Conservation (phyloP, 2,329 filamentous ascomycete genomes). For the Cytospora leucostoma region DNA sequence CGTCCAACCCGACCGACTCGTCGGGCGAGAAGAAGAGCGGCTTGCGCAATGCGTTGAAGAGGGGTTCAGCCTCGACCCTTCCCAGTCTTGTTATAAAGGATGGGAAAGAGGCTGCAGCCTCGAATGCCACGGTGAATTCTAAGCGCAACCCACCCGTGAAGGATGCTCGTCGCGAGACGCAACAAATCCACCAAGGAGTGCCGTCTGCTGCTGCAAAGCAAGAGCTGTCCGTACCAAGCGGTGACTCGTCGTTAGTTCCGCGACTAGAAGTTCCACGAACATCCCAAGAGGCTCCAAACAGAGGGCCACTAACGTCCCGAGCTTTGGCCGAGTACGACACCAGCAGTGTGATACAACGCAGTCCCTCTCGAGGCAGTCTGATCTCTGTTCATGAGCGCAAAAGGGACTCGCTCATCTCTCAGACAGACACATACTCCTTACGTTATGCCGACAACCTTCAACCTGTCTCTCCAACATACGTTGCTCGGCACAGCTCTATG, state of each 20-base stretch:
- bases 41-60: slow-evolving; percentile 55
- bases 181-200: slow-evolving; percentile 27
- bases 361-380: slow-evolving; percentile 50
- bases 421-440: slow-evolving; percentile 55
- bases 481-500: slow-evolving; percentile 35
- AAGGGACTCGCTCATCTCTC: slow-evolving; percentile 56
- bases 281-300: slow-evolving; percentile 38
- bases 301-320: slow-evolving; percentile 42
- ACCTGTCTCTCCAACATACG: slow-evolving; percentile 46
- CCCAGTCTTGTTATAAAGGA: slow-evolving; percentile 50
- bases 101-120: slow-evolving; percentile 32
- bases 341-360: slow-evolving; percentile 37
- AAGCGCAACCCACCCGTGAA: slow-evolving; percentile 16
- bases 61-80: slow-evolving; percentile 48
- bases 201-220: slow-evolving; percentile 29
- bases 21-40: slow-evolving; percentile 47
- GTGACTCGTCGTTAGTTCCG: slow-evolving; percentile 37
- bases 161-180: slow-evolving; percentile 15
- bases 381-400: slow-evolving; percentile 53
- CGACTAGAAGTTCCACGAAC: slow-evolving; percentile 39
- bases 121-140: slow-evolving; percentile 26
- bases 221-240: slow-evolving; percentile 36
- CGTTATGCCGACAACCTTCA: slow-evolving; percentile 41
- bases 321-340: slow-evolving; percentile 38
- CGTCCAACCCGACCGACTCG: slow-evolving; percentile 28